Evolutionary conservation across 1,139 yeast genomes (phyloP).

Genomic region (Sugiyamaella grinbergsii): DNA sequence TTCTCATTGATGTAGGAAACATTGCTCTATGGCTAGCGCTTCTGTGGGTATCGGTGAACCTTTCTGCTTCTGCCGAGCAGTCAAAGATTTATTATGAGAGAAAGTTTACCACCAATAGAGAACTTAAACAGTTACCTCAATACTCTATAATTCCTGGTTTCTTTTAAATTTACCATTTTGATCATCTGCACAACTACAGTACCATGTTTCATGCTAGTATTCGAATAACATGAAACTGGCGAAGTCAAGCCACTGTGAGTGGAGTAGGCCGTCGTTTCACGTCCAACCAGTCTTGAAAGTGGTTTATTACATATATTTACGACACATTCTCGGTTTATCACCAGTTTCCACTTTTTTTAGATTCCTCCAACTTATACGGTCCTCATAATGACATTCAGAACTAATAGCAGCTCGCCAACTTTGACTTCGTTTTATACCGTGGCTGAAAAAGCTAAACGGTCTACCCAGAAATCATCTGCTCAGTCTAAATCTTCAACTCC

Average conservation of each 20-base stretch:
- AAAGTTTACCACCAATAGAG: constrained; percentile 25
- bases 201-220: constrained; percentile 5
- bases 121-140: constrained; percentile 32
- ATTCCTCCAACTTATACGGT: background rate
- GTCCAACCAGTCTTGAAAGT: no score
- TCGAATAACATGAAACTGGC: constrained; percentile 9
- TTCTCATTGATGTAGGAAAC: constrained; percentile 18
- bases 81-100: constrained; percentile 55
- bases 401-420: constrained; percentile 26
- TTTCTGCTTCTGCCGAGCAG: constrained; percentile 64
- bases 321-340: no score
- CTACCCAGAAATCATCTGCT: background rate
- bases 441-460: constrained; percentile 23
- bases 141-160: constrained; percentile 36
- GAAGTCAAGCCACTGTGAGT: no score
- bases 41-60: constrained; percentile 64
- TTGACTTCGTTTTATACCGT: constrained; percentile 32
- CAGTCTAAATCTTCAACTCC: background rate
- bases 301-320: no score
- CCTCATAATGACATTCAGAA: constrained; percentile 12
- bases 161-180: constrained; percentile 17
- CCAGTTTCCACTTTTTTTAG: no score
- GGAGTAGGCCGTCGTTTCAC: no score
- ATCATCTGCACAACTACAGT: background rate
- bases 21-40: constrained; percentile 32